phyloP scores from a whole-genome alignment of 768 basidiomycete species.

The Suillus cothurnatus region DNA sequence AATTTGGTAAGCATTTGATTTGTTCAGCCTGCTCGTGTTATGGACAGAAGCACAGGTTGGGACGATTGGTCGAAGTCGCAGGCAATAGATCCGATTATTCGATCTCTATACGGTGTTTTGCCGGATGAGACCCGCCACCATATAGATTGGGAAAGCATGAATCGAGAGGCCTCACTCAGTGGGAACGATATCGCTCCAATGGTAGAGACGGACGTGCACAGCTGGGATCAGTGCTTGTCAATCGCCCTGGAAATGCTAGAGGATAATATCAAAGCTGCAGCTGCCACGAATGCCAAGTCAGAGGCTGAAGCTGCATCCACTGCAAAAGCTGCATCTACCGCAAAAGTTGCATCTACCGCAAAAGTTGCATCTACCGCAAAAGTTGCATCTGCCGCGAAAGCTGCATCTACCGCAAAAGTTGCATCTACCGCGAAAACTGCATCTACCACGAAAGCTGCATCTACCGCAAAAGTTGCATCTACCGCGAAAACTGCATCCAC shows the following conservation, averaged over 20 bases:
- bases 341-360: too few species aligned
- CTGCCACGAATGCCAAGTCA: too few species aligned
- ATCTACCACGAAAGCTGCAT: too few species aligned
- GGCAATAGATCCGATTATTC: neutral
- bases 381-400: too few species aligned
- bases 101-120: neutral
- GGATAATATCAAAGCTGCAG: neutral
- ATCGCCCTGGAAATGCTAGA: neutral
- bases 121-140: neutral
- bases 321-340: too few species aligned
- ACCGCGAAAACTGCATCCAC: too few species aligned
- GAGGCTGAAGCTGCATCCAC: neutral
- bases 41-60: neutral
- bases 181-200: neutral
- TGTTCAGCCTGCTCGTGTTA: neutral
- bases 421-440: too few species aligned
- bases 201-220: neutral
- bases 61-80: neutral
- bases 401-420: too few species aligned
- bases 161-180: neutral
- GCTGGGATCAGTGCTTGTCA: neutral
- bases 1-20: neutral
- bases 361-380: too few species aligned
- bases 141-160: neutral
- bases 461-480: too few species aligned